Base-by-base conservation (phyloP, 495 filamentous ascomycete genomes). In the Niebla homalea region DNA sequence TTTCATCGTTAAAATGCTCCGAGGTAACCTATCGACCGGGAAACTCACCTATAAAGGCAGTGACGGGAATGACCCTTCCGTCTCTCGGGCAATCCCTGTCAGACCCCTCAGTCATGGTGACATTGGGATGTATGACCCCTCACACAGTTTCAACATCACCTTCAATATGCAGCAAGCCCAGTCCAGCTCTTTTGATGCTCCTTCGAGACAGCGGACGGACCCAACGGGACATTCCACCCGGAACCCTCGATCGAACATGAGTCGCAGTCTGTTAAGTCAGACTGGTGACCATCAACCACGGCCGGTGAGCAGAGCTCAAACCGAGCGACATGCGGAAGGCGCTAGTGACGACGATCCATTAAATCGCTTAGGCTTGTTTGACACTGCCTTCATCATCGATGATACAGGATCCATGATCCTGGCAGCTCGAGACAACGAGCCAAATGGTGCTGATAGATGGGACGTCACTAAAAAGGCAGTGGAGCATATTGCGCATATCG, bases 371-470 rank as follows among this genome's bases (percentile, higher is more conserved):
- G 18, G 21, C 25, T 16, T 43, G 10, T 50, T 50, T 32, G 48
- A 50, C 12, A 43, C 38, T 15, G 48, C 26, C 2, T 50, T 43
- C 20, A 50, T 50, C 6, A 32, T 50, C 14, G 48, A 50, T 20
- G 48, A 50, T 41, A 50, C 48, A 15, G 48, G 38, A 7, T 43
- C 38, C 23, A 50, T 50, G 48, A 29, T 42, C 12, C 8, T 18
- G 32, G 22, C 8, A 14, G 48, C 48, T 18, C 41, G 41, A 16
- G 25, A 44, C 25, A 8, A 26, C 12, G 41, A 22, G 5, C 41
- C 15, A 15, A 22, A 6, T 2, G 41, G 20, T 12, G 4, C 25
- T 19, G 20, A 44, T 16, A 44, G 41, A 22, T 44, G 41, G 41
- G 20, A 19, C 5, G 41, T 44, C 15, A 44, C 41, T 5, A 22